Conservation (phyloP, 352 stramenopile genomes). For the Globisporangium spinosum region DNA sequence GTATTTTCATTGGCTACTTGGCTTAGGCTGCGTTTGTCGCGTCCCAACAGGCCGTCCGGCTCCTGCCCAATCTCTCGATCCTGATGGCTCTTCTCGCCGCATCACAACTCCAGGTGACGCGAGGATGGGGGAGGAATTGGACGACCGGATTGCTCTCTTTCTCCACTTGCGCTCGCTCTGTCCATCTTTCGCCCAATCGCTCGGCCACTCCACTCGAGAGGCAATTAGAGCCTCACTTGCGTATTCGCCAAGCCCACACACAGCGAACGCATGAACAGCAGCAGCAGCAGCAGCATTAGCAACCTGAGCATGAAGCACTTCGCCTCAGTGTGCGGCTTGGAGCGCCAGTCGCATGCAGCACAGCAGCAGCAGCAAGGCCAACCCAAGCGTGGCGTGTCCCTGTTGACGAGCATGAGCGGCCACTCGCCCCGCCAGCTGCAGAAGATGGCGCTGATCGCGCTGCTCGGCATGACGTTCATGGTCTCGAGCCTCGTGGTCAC, state of each 20-base stretch:
- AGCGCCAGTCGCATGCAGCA: slow-evolving; percentile 10
- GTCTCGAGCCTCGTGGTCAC: slow-evolving; percentile 13
- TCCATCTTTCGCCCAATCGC: slow-evolving; percentile 5
- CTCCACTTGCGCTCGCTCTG: slow-evolving; percentile 6
- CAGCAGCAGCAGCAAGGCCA: neutral
- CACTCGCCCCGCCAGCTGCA: slow-evolving; percentile 4
- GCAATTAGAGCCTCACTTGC: neutral
- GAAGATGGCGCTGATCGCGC: slow-evolving; percentile 6
- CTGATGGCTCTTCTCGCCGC: slow-evolving; percentile 9
- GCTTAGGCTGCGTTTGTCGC: neutral
- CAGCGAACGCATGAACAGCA: neutral
- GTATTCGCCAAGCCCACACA: neutral
- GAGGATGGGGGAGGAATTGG: neutral
- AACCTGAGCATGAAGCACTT: slow-evolving; percentile 14
- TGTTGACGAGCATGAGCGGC: neutral
- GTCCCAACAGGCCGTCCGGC: neutral
- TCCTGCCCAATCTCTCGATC: neutral
- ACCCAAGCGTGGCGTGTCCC: neutral
- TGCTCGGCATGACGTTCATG: slow-evolving; percentile 6
- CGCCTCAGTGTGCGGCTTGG: slow-evolving; percentile 15
- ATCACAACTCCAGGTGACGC: neutral
- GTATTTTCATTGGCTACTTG: neutral
- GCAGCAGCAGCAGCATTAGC: neutral
- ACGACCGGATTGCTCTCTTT: neutral
- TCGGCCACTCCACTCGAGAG: neutral